Evolutionary conservation across 2,329 filamentous ascomycete species (phyloP).

Genomic region (Botrytis paeoniae): DNA sequence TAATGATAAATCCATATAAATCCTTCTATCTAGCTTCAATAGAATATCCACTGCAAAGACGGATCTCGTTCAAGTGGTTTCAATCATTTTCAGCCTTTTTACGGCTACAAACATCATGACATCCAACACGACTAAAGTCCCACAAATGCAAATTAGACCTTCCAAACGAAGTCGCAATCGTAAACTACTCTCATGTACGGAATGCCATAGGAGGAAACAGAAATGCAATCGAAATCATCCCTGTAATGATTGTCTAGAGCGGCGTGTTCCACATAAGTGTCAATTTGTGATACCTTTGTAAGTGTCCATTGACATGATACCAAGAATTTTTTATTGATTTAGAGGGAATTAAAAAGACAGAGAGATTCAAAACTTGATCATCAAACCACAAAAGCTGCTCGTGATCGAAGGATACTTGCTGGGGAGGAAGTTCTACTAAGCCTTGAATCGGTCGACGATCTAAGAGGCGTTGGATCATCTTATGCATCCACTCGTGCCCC

Average conservation of each 20-base stretch:
- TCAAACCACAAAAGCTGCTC: constrained; percentile 15
- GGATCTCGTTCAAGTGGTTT: background rate
- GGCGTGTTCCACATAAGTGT: constrained; percentile 25
- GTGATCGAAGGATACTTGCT: constrained; percentile 22
- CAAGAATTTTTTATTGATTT: background rate
- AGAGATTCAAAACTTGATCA: background rate
- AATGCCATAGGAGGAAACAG: constrained; percentile 32
- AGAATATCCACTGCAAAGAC: background rate
- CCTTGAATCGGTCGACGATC: constrained; percentile 23
- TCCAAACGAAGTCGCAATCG: constrained; percentile 25
- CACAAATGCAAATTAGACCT: background rate
- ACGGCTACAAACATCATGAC: background rate
- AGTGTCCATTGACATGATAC: constrained; percentile 6
- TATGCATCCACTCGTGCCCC: background rate
- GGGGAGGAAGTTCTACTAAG: constrained; percentile 25
- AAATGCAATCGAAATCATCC: constrained; percentile 28
- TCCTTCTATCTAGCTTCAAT: background rate
- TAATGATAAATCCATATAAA: background rate
- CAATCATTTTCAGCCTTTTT: background rate
- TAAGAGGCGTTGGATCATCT: background rate
- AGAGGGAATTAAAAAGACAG: constrained; percentile 1
- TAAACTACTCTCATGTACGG: constrained; percentile 24
- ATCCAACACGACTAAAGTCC: background rate
- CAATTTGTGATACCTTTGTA: constrained; percentile 24
- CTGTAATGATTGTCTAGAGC: constrained; percentile 27